Base-by-base conservation (phyloP, 2,329 filamentous ascomycete genomes). In the Epicoccum nigrum region DNA sequence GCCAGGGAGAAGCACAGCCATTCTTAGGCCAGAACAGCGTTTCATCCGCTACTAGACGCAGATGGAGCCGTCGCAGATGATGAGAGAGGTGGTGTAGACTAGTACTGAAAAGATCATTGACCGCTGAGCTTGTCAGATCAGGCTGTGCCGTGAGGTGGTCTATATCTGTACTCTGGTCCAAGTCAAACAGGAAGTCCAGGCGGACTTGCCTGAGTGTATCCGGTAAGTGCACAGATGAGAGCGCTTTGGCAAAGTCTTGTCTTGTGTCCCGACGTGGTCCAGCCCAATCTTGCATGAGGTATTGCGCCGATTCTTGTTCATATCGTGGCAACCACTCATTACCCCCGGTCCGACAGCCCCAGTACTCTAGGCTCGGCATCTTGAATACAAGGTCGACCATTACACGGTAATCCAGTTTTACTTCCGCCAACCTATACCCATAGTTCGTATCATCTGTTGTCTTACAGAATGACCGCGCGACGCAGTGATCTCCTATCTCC, bases 251-350 rank as follows among this genome's bases (percentile, higher is more conserved):
- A 62, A 64, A 38, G 34, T 56, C 54, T 11, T 57, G 45, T 16
- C 61, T 54, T 2, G 56, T 53, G 40, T 65, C 59, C 11, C 58
- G 54, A 9, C 47, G 58, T 27, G 54, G 56, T 13, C 63, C 63
- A 31, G 39, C 48, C 35, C 49, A 55, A 21, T 65, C 61, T 3
- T 46, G 51, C 15, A 25, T 54, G 39, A 37, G 45, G 38, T 46
- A 20, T 13, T 30, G 27, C 9, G 27, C 13, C 27, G 27, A 5
- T 30, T 7, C 27, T 30, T 30, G 27, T 30, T 30, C 27, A n/a
- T 5, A 7, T 11, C 12, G 6, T 11, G 27, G 4, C 4, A 11
- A 30, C 27, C 27, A 30, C 12, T 30, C 27, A 30, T 30, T 11
- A 11, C 27, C 27, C 27, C 27, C 27, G 11, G 11, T 30, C 11